Base-by-base conservation (phyloP, 495 filamentous ascomycete genomes). In the Trichoderma orchidacearum region DNA sequence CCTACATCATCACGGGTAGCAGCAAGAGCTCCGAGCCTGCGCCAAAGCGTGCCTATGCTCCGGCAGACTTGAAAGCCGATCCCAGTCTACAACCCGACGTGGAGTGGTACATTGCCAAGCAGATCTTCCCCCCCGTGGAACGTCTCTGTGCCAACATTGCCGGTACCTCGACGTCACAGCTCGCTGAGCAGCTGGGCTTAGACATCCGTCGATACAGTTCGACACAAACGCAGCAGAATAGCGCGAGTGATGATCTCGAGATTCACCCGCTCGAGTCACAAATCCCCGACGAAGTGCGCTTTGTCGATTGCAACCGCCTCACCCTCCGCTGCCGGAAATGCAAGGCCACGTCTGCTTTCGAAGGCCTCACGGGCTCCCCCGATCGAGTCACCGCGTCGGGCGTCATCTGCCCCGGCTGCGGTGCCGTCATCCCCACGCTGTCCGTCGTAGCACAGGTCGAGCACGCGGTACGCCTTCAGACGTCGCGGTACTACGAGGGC, bases 41-140 rank as follows among this genome's bases (percentile, higher is more conserved):
- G 12, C 86, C 93, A 28, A 94, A 94, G 68, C 87, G 94, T 56
- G 90, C 93, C 4, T 91, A 87, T 66, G 81, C 86, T 6, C 82
- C 85, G 12, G 85, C 91, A 59, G 94, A 97, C 65, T 74, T 86
- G 59, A 90, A 91, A 59, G 53, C 81, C 17, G 82, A 81, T 57
- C 85, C 85, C 2, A 85, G 73, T 5, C 75, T 97, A 3, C 82
- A 85, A 61, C 90, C 86, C 30, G 91, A 96, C 67, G 78, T 94
- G 28, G 93, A 97, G 62, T 97, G 92, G 81, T 98, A 98, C 69
- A 82, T 98, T 30, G 82, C 89, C 70, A 98, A 98, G 74, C 93
- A 98, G 67, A 96, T 98, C 54, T 93, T 98, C 72, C 93, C 93
- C 5, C 93, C 94, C 2, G 95, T 98, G 55, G 93, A 98, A 73